A percentile compares a stretch with the other conserved stretches of the same genome.
These are phyloP conservation scores for Aspergillus quadrilineatus DNA, from an alignment of 2,329 filamentous ascomycete genomes.

Conservation along the genomic window DNA sequence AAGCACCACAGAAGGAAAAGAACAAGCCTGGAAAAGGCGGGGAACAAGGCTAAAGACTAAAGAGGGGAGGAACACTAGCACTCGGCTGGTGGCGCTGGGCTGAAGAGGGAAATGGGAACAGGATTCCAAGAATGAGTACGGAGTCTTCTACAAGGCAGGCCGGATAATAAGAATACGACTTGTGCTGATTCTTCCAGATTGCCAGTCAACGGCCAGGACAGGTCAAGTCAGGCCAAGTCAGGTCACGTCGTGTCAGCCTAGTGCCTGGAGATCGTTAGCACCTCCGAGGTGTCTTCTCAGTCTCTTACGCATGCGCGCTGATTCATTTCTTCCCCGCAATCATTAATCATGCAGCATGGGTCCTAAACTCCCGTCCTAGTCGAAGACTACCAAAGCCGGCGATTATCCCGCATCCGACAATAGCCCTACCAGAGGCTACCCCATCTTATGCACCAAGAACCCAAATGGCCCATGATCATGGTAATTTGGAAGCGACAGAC, in stretches of 20 bases:
- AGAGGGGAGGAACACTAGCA: conserved; percentile 4
- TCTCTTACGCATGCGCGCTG: not conserved
- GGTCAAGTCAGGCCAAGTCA: too few relatives aligned
- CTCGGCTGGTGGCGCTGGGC: not conserved
- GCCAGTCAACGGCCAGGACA: not conserved
- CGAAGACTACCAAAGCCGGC: not conserved
- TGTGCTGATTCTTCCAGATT: not conserved
- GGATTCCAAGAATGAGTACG: too few relatives aligned
- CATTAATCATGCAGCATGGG: not conserved
- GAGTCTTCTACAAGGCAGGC: not conserved
- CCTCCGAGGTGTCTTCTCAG: not conserved
- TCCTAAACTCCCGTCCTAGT: too few relatives aligned
- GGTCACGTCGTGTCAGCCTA: too few relatives aligned
- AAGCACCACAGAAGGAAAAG: not conserved
- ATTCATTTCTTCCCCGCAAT: conserved; percentile 7
- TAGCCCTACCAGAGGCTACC: not conserved
- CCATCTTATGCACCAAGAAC: not conserved
- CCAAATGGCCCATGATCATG: not conserved
- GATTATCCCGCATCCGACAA: conserved; percentile 1
- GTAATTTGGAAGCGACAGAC: not conserved
- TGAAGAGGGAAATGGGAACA: not conserved
- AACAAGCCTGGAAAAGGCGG: conserved; percentile 8
- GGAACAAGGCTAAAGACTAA: conserved; percentile 7
- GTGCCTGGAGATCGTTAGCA: conserved; percentile 18
- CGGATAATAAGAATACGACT: not conserved